Evolutionary conservation across 768 basidiomycete species (phyloP), one percentile per base, ranked within the genome.

Genomic region (Trametes cubensis): DNA sequence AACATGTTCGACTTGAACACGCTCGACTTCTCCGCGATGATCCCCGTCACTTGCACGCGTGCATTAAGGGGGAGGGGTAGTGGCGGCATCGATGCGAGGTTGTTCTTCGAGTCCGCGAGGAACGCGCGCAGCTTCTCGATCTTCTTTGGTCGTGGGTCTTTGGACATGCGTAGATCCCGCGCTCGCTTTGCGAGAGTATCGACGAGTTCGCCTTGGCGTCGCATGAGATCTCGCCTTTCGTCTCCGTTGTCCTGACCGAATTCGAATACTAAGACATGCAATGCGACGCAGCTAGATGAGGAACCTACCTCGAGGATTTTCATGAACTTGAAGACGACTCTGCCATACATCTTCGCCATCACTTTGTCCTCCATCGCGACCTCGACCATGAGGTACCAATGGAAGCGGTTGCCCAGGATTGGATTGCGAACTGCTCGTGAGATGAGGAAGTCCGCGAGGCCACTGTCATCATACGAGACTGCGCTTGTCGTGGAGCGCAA

Each of bases 331-430:
- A 85, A 95, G 6, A 92, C 92, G 7, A 97, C 92, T 44, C 88
- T 82, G 4, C 89, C 93, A 67, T 95, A 98, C 90, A 96, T 94
- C 78, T 94, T 95, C 4, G 92, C 91, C 72, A 93, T 85, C 23
- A 86, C 79, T 62, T 87, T 86, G 70, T 95, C 93, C 69, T 95
- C 92, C 47, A 92, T 76, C 21, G 93, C 92, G 18, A 94, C 88
- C 72, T 98, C 97, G 4, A 98, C 95, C 85, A 95, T 94, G 58
- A 98, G 85, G 69, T 98, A 99, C 97, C 97, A 98, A 72, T 96
- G 91, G 65, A 98, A 79, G 25, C 92, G 82, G 68, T 98, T 98
- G 0, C 95, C 97, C 2, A 99, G 79, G 0, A 96, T 82, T 2
- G 80, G 80, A 69, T 96, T 96, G 65, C 83, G 79, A 14, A 94